These are phyloP conservation scores for Neophaeococcomyces aloes DNA, from an alignment of 2,329 filamentous ascomycete genomes.

Conservation along the genomic window DNA sequence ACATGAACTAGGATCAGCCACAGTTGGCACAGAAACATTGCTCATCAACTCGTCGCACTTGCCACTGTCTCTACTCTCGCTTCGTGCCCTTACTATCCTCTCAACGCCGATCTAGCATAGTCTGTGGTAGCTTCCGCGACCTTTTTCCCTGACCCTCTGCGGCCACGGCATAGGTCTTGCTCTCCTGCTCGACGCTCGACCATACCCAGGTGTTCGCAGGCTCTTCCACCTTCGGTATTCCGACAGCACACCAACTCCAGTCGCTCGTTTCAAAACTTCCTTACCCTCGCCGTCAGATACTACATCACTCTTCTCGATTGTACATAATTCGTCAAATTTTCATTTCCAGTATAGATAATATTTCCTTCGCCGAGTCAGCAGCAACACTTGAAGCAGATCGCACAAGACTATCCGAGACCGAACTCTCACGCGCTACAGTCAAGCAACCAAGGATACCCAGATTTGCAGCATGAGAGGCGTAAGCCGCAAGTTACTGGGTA, in stretches of 20 bases:
- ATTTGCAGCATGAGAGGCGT: conserved; percentile 4
- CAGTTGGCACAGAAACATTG: not conserved
- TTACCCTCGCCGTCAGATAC: conserved; percentile 1
- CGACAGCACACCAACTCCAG: conserved; percentile 3
- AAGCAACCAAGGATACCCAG: not conserved
- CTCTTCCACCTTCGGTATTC: not conserved
- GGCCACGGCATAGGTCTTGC: not conserved
- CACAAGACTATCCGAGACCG: not conserved
- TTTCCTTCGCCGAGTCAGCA: not conserved
- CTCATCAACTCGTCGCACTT: not conserved
- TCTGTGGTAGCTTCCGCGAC: conserved; percentile 1
- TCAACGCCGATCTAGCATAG: not conserved
- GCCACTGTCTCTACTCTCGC: not conserved
- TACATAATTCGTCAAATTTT: not conserved
- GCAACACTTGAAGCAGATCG: not conserved
- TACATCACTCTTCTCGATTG: not conserved
- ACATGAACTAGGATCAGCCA: not conserved
- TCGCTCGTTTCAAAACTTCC: conserved; percentile 5
- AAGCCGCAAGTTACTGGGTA: not conserved
- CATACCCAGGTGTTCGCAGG: conserved; percentile 3
- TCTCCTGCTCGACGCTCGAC: conserved; percentile 2
- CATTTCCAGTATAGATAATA: not conserved
- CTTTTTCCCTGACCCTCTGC: not conserved
- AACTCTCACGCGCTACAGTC: not conserved
- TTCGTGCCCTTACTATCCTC: not conserved